A percentile compares a stretch with the other conserved stretches of the same genome.
phyloP scores from a whole-genome alignment of 2,329 filamentous ascomycete genomes.

The Aspergillus brunneoviolaceus region DNA sequence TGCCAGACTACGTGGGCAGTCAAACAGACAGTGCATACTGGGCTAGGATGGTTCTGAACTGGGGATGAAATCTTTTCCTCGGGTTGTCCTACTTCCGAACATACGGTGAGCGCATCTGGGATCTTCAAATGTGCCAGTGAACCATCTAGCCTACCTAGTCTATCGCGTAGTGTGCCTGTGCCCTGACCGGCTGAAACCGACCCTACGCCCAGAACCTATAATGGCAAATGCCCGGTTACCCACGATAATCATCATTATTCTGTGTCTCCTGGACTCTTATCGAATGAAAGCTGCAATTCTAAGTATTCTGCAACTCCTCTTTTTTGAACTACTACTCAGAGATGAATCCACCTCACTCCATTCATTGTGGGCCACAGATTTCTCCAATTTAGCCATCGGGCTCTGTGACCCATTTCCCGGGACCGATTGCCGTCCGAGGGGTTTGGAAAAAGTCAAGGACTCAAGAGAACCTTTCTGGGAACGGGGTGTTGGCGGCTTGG shows the following conservation, averaged over 20 bases:
- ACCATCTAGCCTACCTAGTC: neutral
- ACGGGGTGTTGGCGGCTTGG: neutral
- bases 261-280: too few relatives aligned
- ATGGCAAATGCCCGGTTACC: neutral
- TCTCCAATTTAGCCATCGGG: neutral
- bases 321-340: neutral
- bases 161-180: neutral
- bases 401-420: neutral
- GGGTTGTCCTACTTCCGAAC: neutral
- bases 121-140: neutral
- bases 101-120: conserved; percentile 3
- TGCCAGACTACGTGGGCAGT: conserved; percentile 5
- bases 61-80: conserved; percentile 1
- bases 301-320: neutral
- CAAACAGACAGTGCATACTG: neutral
- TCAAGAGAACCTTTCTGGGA: neutral
- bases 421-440: neutral
- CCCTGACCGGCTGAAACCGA: conserved; percentile 1
- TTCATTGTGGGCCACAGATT: conserved; percentile 3
- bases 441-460: too few relatives aligned
- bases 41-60: neutral
- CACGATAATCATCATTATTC: too few relatives aligned
- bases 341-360: conserved; percentile 1
- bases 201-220: neutral
- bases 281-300: neutral